Percentiles rank a stretch among this genome's conserved stretches.
Conservation (phyloP, 2,329 filamentous ascomycete species). For the Exserohilum rostratum region DNA sequence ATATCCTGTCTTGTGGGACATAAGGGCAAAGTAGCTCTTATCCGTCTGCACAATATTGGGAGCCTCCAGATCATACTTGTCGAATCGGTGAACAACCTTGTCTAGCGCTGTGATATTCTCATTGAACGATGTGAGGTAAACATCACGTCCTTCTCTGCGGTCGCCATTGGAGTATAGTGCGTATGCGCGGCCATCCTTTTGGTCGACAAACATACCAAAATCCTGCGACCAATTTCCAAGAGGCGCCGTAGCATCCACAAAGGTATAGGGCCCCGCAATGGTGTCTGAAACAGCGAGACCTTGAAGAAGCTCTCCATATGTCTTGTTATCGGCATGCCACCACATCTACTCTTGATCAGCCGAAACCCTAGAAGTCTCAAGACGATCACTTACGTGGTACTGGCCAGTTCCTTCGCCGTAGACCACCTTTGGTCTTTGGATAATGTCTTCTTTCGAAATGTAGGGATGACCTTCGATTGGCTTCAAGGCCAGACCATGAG, state of each 20-base stretch:
- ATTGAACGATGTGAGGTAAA: conserved; percentile 63
- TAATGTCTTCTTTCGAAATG: conserved; percentile 62
- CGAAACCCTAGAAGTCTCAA: too few species aligned
- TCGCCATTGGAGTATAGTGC: conserved; percentile 67
- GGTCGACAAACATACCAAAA: conserved; percentile 66
- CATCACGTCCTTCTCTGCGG: conserved; percentile 60
- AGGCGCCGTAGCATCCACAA: conserved; percentile 60
- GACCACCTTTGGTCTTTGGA: conserved; percentile 67
- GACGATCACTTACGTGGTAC: conserved; percentile 58
- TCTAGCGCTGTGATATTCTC: conserved; percentile 59
- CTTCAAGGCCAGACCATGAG: conserved; percentile 62
- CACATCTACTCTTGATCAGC: conserved; percentile 52
- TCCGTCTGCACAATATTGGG: conserved; percentile 67
- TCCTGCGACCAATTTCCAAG: conserved; percentile 69
- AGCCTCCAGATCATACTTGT: conserved; percentile 66
- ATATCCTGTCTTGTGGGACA: conserved; percentile 69
- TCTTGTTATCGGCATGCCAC: conserved; percentile 67
- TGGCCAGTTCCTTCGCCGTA: conserved; percentile 61
- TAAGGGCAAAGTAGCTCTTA: conserved; percentile 64
- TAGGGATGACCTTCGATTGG: conserved; percentile 62
- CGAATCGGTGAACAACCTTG: conserved; percentile 60
- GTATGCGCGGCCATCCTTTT: conserved; percentile 62
- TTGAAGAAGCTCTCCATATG: conserved; percentile 63
- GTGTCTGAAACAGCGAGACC: conserved; percentile 61
- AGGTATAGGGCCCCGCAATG: conserved; percentile 61